Base-by-base conservation (phyloP, 768 basidiomycete genomes). In the Agrocybe praecox region DNA sequence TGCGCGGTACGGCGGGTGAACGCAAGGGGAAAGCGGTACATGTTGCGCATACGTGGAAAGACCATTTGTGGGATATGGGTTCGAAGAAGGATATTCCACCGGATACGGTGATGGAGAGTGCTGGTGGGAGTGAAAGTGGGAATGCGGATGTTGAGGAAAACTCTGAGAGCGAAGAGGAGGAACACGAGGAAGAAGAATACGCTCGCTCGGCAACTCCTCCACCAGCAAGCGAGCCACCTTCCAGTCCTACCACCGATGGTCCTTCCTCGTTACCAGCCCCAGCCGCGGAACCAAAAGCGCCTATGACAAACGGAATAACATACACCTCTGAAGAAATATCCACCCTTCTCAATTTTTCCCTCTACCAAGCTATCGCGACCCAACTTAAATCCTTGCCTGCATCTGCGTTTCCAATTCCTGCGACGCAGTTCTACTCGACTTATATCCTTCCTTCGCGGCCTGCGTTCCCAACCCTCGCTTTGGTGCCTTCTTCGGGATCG, bases 1-100 rank as follows among this genome's bases (percentile, higher is more conserved):
- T 91, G 53, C 66, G 66, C 32, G 72, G 69, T 19, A 69, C 71
- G 55, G 77, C 75, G 51, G n/a, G n/a, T n/a, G n/a, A n/a, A n/a
- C n/a, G n/a, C n/a, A 92, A 90, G 63, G 92, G 92, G 1, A 94
- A 94, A 67, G 92, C 90, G 0, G 89, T 92, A 9, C 75, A 77
- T 34, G 73, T 92, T 3, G 59, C 88, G 18, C 92, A 94, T 63
- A 83, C 86, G 2, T 92, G 88, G 85, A 89, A 87, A 64, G 92
- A 94, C 62, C 72, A 79, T 62, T 67, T 93, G 11, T 94, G 89
- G 84, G 80, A 85, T 10, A 78, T 89, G 75, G 92, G 91, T 23
- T 72, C 72, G n/a, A 90, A 85, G 65, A 56, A 60, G 1, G 84
- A 89, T 42, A 76, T 80, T 4, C 88, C 90, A 0, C 78, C 76